These are phyloP conservation scores for Ceratocystis smalleyi DNA, from an alignment of 2,329 filamentous ascomycete species.

Conservation along the genomic window DNA sequence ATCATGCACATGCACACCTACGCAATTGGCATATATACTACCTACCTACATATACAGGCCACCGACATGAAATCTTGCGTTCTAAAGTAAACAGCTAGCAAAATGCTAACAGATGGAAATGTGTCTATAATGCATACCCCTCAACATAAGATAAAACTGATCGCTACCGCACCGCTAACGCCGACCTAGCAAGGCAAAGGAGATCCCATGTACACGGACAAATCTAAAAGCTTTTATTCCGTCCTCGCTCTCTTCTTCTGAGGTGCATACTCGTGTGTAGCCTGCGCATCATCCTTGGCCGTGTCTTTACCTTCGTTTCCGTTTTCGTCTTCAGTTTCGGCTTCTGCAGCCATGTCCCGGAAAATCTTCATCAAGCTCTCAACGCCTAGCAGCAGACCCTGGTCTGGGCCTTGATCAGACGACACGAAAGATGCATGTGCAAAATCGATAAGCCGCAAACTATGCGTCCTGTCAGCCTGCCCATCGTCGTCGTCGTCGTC, in stretches of 20 bases:
- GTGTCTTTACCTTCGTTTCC: neutral
- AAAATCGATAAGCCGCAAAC: conserved; percentile 88
- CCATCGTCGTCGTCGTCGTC: conserved; percentile 33
- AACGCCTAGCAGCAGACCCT: conserved; percentile 65
- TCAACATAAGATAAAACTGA: neutral
- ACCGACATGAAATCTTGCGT: neutral
- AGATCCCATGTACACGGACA: neutral
- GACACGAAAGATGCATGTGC: conserved; percentile 78
- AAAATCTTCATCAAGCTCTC: conserved; percentile 58
- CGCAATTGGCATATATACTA: neutral
- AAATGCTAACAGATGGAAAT: neutral
- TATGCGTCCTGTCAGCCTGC: conserved; percentile 42
- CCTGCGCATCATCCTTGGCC: neutral
- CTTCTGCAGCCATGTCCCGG: conserved; percentile 38
- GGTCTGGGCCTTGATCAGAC: conserved; percentile 60
- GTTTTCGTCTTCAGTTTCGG: neutral
- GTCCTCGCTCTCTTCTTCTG: conserved; percentile 3
- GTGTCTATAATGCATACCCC: neutral
- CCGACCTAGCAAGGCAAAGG: neutral
- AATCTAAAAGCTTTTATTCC: conserved; percentile 4
- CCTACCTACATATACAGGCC: neutral
- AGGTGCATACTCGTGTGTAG: neutral
- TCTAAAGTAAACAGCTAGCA: neutral
- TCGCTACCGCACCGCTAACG: neutral
- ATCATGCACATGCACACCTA: neutral